Conservation (phyloP, 2,329 filamentous ascomycete genomes). For the Tolypocladium paradoxum region DNA sequence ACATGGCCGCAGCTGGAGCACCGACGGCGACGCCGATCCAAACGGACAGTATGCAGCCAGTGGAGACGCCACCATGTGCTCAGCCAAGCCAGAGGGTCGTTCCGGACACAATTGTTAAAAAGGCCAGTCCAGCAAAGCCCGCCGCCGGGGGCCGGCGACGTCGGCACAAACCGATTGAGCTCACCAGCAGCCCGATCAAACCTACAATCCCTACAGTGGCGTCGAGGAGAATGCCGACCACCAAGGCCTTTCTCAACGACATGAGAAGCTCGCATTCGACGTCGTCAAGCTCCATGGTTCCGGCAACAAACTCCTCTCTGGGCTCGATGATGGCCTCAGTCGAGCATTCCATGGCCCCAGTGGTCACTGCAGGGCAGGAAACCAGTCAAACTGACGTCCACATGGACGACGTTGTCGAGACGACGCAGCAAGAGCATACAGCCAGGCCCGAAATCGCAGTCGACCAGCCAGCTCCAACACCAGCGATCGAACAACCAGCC, state of each 20-base stretch:
- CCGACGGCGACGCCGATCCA: conserved; percentile 6
- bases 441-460: background rate
- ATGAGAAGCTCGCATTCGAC: conserved; percentile 14
- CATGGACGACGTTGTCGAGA: background rate
- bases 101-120: conserved; percentile 7
- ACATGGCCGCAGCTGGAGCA: conserved; percentile 11
- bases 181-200: conserved; percentile 6
- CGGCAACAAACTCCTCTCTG: conserved; percentile 11
- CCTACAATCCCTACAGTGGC: conserved; percentile 3
- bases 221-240: conserved; percentile 11
- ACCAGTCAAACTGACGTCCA: background rate
- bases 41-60: background rate
- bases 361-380: background rate
- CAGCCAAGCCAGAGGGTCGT: conserved; percentile 15
- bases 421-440: background rate
- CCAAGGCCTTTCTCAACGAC: conserved; percentile 9
- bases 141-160: conserved; percentile 5
- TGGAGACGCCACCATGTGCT: conserved; percentile 21
- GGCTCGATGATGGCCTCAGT: background rate
- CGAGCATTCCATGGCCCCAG: conserved; percentile 3
- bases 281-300: conserved; percentile 18
- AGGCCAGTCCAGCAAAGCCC: background rate
- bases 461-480: background rate
- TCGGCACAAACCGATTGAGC: conserved; percentile 15
- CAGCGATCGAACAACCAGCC: no score